Evolutionary conservation across 129 eudicot species (phyloP), one percentile per base, ranked within the genome.

Genomic region (Arctium lappa): DNA sequence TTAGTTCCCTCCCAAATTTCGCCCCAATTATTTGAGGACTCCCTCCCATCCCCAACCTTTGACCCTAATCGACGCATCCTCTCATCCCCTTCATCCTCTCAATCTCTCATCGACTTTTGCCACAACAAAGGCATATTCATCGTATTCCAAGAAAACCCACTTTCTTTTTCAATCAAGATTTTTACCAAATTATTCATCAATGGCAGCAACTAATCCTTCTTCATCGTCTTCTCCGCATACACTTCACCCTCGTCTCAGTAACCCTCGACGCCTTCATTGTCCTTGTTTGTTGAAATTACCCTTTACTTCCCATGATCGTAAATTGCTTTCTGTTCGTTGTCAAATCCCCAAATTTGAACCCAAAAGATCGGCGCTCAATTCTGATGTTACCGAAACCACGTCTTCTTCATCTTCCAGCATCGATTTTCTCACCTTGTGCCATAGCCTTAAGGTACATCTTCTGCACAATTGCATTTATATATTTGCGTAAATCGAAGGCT

Each of bases 361-460:
- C 31, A 86, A 77, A 72, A 81, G 60, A 39, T 62, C 89, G n/a
- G 79, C 71, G 36, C 46, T 31, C 7, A 74, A 50, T 82, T 68
- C 83, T 33, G 82, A 80, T 69, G 86, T 16, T 73, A 39, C 86
- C 7, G 79, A 75, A 11, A 36, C 88, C 8, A 74, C 75, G 8
- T 83, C 91, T 48, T 83, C 90, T 3, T 87, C 90, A 1, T 84
- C 93, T 68, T 85, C 86, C 5, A 85, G 88, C 80, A 94, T 94
- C 87, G 94, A 91, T 91, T 94, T 94, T 48, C 97, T 94, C 83
- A 94, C 98, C 22, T 53, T 94, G 84, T 94, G 98, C 76, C 94
- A 87, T 78, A 85, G 98, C 63, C 95, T 94, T 39, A 94, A 94
- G 98, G 98, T n/a, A n/a, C n/a, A n/a, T n/a, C n/a, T n/a, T n/a